Evolutionary conservation across 441 rosid species (phyloP).

Genomic region (Syzygium malaccense): DNA sequence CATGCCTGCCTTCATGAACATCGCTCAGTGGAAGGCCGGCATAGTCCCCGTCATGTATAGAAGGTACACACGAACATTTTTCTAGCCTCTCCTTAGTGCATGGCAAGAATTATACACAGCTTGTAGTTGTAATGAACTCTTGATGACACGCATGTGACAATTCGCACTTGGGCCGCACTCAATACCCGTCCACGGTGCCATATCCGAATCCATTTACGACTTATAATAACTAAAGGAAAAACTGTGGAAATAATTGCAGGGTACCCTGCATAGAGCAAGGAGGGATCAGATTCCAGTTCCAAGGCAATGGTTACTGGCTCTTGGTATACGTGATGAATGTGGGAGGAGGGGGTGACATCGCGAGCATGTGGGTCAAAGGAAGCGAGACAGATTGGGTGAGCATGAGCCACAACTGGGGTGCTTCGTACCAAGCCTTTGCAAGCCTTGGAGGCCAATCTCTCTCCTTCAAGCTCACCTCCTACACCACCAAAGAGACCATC

Average conservation of each 20-base stretch:
- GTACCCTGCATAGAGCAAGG: constrained; percentile 51
- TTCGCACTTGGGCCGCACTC: not conserved
- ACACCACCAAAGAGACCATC: constrained; percentile 49
- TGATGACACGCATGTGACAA: not conserved
- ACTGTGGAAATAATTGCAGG: constrained; percentile 17
- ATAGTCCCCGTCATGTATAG: constrained; percentile 69
- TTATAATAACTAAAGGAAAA: not conserved
- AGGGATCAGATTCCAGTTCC: constrained; percentile 61
- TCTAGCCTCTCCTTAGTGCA: not conserved
- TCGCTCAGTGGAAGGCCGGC: constrained; percentile 77
- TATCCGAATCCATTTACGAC: not conserved
- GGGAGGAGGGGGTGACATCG: constrained; percentile 70
- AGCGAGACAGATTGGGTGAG: constrained; percentile 69
- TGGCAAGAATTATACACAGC: not conserved
- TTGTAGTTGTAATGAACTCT: not conserved
- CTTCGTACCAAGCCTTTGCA: constrained; percentile 83
- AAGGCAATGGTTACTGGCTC: constrained; percentile 81
- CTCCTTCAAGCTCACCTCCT: constrained; percentile 74
- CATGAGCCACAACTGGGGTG: constrained; percentile 96
- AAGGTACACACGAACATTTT: constrained; percentile 24
- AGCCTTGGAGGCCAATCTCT: constrained; percentile 60
- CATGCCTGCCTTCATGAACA: constrained; percentile 83
- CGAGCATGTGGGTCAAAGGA: constrained; percentile 82
- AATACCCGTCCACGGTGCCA: not conserved
- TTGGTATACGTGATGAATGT: constrained; percentile 79